Evolutionary conservation across 495 filamentous ascomycete species (phyloP).

Genomic region (Neurospora sp.): DNA sequence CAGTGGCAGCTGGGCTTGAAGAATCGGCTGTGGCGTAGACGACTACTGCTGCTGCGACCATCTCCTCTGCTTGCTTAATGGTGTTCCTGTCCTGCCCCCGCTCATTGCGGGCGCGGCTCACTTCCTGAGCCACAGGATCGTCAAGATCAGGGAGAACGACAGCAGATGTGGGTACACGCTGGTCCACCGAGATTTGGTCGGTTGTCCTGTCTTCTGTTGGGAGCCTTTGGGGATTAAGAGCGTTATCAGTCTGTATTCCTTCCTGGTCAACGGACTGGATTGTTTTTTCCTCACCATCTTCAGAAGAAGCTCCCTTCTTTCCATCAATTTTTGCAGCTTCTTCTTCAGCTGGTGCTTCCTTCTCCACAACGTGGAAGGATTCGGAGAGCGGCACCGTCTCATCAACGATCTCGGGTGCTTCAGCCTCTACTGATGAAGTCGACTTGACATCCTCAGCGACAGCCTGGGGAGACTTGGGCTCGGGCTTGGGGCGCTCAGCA

Average conservation of each 20-base stretch:
- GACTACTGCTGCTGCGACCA: slow-evolving; percentile 37
- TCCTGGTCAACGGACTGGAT: slow-evolving; percentile 17
- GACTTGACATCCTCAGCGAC: slow-evolving; percentile 3
- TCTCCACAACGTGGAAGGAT: slow-evolving; percentile 28
- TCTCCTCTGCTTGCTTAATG: slow-evolving; percentile 33
- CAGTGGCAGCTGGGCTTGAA: slow-evolving; percentile 27
- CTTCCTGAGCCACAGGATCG: slow-evolving; percentile 29
- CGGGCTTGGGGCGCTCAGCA: background rate
- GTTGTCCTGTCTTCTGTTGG: slow-evolving; percentile 13
- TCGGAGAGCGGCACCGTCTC: slow-evolving; percentile 25
- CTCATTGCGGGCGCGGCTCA: slow-evolving; percentile 29
- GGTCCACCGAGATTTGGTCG: slow-evolving; percentile 19
- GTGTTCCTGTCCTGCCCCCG: slow-evolving; percentile 29
- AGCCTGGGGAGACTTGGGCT: slow-evolving; percentile 2
- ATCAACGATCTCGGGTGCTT: slow-evolving; percentile 23
- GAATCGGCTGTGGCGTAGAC: slow-evolving; percentile 34
- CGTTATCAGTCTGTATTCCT: slow-evolving; percentile 31
- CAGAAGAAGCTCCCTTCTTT: slow-evolving; percentile 17
- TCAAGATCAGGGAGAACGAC: slow-evolving; percentile 33
- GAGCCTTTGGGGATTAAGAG: slow-evolving; percentile 15
- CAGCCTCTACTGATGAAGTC: slow-evolving; percentile 5
- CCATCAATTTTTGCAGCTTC: slow-evolving; percentile 16
- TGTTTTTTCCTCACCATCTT: slow-evolving; percentile 27
- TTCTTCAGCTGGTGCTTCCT: slow-evolving; percentile 19
- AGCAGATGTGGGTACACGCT: slow-evolving; percentile 33